A percentile compares a stretch with the other conserved stretches of the same genome.
These are phyloP conservation scores for Suillus hirtellus DNA, from an alignment of 768 basidiomycete genomes.

Conservation along the genomic window DNA sequence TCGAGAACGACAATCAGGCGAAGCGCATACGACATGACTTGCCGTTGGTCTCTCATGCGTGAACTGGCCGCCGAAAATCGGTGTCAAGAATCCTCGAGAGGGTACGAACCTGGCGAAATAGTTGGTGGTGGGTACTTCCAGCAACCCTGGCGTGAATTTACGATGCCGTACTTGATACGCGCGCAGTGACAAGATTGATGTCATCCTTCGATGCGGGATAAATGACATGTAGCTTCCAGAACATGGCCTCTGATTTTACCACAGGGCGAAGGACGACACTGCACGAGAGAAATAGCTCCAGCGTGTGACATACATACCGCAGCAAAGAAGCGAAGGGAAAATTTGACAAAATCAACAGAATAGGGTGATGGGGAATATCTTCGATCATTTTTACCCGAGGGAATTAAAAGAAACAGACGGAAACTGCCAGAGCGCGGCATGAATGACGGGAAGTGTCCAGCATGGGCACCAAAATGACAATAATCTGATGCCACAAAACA, in stretches of 20 bases:
- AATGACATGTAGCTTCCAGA: conserved; percentile 64
- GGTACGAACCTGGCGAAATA: conserved; percentile 19
- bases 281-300: conserved; percentile 15
- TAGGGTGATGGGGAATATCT: conserved; percentile 20
- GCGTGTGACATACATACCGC: conserved; percentile 21
- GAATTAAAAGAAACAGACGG: conserved; percentile 23
- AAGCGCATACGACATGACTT: not conserved
- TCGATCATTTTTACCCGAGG: conserved; percentile 14
- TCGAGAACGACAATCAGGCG: conserved; percentile 9
- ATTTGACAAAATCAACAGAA: conserved; percentile 13
- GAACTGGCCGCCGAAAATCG: conserved; percentile 6
- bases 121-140: conserved; percentile 15
- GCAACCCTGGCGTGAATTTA: conserved; percentile 20
- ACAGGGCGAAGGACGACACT: conserved; percentile 59
- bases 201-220: conserved; percentile 27
- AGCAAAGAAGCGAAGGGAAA: conserved; percentile 11
- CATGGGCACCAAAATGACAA: not conserved
- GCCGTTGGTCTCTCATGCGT: not conserved
- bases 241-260: conserved; percentile 52
- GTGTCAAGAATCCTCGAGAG: conserved; percentile 17
- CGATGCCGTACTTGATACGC: conserved; percentile 14
- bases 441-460: not conserved
- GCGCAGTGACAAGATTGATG: conserved; percentile 9
- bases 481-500: not conserved
- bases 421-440: conserved; percentile 16